A percentile compares a stretch with the other conserved stretches of the same genome.
These are phyloP conservation scores for Pseudotulostoma volvatum DNA, from an alignment of 495 filamentous ascomycete species.

Conservation along the genomic window DNA sequence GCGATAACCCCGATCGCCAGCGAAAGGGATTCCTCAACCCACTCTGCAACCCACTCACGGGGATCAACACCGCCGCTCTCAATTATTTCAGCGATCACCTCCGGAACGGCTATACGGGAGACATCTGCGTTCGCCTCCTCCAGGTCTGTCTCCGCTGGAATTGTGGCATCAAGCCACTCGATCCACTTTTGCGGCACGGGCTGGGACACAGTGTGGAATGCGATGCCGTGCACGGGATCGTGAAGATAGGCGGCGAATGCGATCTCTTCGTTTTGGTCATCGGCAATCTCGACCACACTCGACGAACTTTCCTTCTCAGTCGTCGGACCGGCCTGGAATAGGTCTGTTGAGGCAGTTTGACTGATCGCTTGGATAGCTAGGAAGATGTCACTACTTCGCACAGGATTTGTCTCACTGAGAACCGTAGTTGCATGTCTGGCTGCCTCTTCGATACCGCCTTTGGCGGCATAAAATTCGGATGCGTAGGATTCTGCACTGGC, in stretches of 20 bases:
- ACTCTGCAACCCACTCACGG: conserved; percentile 91
- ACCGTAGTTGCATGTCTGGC: conserved; percentile 59
- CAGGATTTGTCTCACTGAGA: conserved; percentile 69
- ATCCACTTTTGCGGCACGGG: conserved; percentile 74
- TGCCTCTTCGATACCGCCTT: conserved; percentile 66
- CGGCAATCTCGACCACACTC: conserved; percentile 32
- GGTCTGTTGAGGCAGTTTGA: conserved; percentile 39
- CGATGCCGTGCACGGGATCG: conserved; percentile 83
- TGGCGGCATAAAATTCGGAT: conserved; percentile 57
- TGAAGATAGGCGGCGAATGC: conserved; percentile 82
- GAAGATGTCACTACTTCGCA: conserved; percentile 87
- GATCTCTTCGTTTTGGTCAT: conserved; percentile 41
- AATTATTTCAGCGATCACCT: conserved; percentile 76
- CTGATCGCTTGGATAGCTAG: conserved; percentile 77
- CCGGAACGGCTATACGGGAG: conserved; percentile 41
- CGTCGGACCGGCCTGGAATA: conserved; percentile 46
- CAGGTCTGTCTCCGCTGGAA: conserved; percentile 30
- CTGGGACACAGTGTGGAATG: conserved; percentile 72
- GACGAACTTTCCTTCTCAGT: conserved; percentile 36
- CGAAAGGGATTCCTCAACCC: conserved; percentile 81
- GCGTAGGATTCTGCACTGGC: conserved; percentile 80
- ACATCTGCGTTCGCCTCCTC: conserved; percentile 18
- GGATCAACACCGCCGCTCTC: conserved; percentile 83
- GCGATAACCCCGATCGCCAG: conserved; percentile 72
- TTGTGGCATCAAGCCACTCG: conserved; percentile 73